phyloP scores from a whole-genome alignment of 331 rosid species.

The Quercus phellos region DNA sequence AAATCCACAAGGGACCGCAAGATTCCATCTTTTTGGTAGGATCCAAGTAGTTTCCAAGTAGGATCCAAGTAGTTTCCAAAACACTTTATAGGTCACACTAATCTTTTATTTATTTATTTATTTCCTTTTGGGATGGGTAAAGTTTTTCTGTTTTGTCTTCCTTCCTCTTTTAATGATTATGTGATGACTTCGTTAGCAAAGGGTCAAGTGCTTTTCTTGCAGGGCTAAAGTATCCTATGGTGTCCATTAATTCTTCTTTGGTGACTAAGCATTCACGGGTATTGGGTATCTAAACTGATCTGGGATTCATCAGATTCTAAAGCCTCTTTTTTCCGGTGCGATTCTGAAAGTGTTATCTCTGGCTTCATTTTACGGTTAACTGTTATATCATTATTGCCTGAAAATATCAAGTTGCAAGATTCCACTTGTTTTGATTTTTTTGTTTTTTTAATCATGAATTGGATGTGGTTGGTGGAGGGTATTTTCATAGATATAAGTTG shows the following conservation, averaged over 20 bases:
- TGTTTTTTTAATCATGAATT: constrained; percentile 20
- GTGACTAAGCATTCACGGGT: constrained; percentile 40
- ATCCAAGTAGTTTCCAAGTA: constrained; percentile 10
- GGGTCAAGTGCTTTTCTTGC: constrained; percentile 5
- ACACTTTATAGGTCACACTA: constrained; percentile 5
- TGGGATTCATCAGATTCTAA: constrained; percentile 41
- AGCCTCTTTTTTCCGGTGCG: constrained; percentile 37
- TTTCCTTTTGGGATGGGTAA: neutral
- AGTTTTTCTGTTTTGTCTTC: no score
- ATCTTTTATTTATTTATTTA: neutral
- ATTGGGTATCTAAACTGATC: constrained; percentile 40
- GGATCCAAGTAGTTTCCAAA: constrained; percentile 41
- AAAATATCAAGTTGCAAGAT: constrained; percentile 12
- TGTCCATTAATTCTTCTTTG: constrained; percentile 13
- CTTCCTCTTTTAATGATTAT: constrained; percentile 4
- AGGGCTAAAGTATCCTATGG: constrained; percentile 8
- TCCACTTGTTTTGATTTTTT: constrained; percentile 20
- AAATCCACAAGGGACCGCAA: neutral
- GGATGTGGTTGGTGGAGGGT: constrained; percentile 31
- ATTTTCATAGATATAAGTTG: neutral
- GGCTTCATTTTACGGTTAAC: constrained; percentile 12
- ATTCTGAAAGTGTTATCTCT: constrained; percentile 13
- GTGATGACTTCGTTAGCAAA: neutral
- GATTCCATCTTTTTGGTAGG: constrained; percentile 34
- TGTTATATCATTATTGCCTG: neutral